Percentiles rank a stretch among this genome's conserved stretches.
Evolutionary conservation across 2,329 filamentous ascomycete genomes (phyloP).

Genomic region (Botrytis squamosa): DNA sequence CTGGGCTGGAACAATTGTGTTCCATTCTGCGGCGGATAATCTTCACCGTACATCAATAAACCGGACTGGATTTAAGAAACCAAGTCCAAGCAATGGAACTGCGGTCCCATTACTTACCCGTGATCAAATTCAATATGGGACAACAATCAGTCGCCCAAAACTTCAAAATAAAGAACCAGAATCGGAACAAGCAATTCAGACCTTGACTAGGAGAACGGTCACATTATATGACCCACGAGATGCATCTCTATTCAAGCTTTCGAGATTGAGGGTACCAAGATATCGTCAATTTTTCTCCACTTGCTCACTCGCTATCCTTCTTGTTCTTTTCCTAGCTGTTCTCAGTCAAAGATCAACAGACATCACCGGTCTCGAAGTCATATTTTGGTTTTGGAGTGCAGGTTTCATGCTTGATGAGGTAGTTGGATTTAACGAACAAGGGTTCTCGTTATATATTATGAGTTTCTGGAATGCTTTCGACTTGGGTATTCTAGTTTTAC

Average conservation of each 20-base stretch:
- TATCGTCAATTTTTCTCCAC: slow-evolving; percentile 92
- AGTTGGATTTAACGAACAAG: slow-evolving; percentile 94
- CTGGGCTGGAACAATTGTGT: slow-evolving; percentile 93
- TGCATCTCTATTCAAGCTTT: slow-evolving; percentile 88
- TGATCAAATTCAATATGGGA: slow-evolving; percentile 41
- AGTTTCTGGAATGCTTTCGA: slow-evolving; percentile 98
- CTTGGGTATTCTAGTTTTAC: slow-evolving; percentile 79
- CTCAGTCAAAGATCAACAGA: slow-evolving; percentile 70
- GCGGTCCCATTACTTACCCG: slow-evolving; percentile 17
- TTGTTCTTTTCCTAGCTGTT: slow-evolving; percentile 82
- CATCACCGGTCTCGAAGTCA: slow-evolving; percentile 79
- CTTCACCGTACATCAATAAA: slow-evolving; percentile 54
- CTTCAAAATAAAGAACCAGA: slow-evolving; percentile 17
- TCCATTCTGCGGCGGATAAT: slow-evolving; percentile 84
- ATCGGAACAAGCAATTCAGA: slow-evolving; percentile 30
- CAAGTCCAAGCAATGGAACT: slow-evolving; percentile 22
- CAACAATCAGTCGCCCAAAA: slow-evolving; percentile 25
- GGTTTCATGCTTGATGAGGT: slow-evolving; percentile 97
- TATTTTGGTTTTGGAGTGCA: slow-evolving; percentile 98
- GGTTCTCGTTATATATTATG: slow-evolving; percentile 94
- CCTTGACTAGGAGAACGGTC: slow-evolving; percentile 56
- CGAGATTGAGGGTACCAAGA: slow-evolving; percentile 82
- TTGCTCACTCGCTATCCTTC: slow-evolving; percentile 78
- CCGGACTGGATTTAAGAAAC: slow-evolving; percentile 24
- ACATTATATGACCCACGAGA: slow-evolving; percentile 87